Conservation (phyloP, 2,329 filamentous ascomycete genomes). For the Fusarium acutatum region DNA sequence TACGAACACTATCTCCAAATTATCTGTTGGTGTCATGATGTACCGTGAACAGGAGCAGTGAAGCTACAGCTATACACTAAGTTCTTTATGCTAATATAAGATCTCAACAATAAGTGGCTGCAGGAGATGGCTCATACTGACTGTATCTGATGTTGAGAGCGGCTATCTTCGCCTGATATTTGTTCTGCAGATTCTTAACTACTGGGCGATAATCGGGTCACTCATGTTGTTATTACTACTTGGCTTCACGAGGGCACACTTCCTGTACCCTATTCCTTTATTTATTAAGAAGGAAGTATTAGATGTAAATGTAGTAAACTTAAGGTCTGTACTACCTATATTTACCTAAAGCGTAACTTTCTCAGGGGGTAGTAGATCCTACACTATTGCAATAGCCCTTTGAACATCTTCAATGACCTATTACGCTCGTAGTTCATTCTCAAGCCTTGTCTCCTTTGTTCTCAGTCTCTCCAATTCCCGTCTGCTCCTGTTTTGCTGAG, state of each 20-base stretch:
- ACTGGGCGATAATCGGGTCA: fast-evolving
- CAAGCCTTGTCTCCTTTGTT: not conserved
- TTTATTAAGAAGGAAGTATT: not conserved
- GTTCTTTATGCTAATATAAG: too few species aligned
- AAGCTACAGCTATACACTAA: too few species aligned
- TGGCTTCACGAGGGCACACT: not conserved
- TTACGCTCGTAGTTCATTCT: not conserved
- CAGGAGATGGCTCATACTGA: not conserved
- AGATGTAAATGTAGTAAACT: fast-evolving
- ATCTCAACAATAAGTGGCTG: not conserved
- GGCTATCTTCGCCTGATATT: not conserved
- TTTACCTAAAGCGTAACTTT: fast-evolving
- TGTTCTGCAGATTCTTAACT: not conserved
- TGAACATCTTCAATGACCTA: fast-evolving
- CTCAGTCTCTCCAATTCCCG: not conserved
- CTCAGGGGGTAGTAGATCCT: fast-evolving
- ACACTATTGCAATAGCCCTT: not conserved
- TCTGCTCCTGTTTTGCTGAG: not conserved
- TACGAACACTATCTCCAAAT: not conserved
- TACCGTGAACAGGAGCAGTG: not conserved
- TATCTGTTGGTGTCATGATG: not conserved
- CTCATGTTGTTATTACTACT: too few species aligned
- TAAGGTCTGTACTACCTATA: fast-evolving
- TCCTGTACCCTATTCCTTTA: not conserved
- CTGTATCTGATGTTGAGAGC: not conserved